Base-by-base conservation (phyloP, 352 stramenopile species). In the Pythium brachiatum region DNA sequence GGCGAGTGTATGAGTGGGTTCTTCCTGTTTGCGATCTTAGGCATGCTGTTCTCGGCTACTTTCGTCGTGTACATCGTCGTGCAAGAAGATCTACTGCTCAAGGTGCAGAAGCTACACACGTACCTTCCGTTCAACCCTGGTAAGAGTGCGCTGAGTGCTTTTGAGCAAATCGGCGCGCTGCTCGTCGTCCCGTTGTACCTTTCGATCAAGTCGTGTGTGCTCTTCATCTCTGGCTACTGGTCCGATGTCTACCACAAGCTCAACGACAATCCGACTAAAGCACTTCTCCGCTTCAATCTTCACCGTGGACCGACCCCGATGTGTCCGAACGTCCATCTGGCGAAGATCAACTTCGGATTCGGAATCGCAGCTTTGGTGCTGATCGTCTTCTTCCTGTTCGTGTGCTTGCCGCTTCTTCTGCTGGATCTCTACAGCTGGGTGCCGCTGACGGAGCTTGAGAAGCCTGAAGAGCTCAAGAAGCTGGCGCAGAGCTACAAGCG, bases 341-440 rank as follows among this genome's bases (percentile, higher is more conserved):
- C 64, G 0, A 66, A 66, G 15, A 27, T 73, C 39, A 84, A 87
- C 53, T 74, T 76, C 23, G 67, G 63, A 0, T 70, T 87, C 34
- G 75, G 76, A 2, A 54, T 87, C 26, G 57, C 36, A 1, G 74
- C 65, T 15, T 25, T 83, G 2, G 51, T 81, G 11, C 55, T 88
- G 13, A 75, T 86, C 29, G 50, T 74, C 15, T 52, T 71, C 0
- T 88, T 78, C 46, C 63, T 88, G 6, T 88, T 83, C 32, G 59
- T 86, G 2, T 86, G 71, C 36, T 39, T 88, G 25, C 79, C 79
- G 5, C 50, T 86, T 21, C 65, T 88, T 25, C 64, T 88, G 13
- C 63, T 88, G 0, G 76, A 88, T 50, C 53, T 88, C 25, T 88
- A 75, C 64, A 84, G 72, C 21, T 84, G 76, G 79, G 74, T 84